Base-by-base conservation (phyloP, 441 rosid genomes). In the Pelargonium citronellum region DNA sequence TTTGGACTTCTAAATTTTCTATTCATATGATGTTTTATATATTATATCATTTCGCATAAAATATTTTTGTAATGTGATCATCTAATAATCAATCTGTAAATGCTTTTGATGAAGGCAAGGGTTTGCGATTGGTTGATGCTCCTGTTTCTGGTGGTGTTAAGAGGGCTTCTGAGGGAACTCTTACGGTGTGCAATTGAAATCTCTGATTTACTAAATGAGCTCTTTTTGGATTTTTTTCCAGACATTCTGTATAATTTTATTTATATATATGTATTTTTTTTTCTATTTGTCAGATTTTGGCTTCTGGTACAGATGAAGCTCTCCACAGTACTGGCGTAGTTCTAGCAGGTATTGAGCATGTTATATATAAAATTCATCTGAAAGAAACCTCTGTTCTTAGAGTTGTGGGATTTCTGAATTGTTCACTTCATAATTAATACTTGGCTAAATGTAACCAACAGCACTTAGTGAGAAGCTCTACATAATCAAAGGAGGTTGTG, bases 61-160 rank as follows among this genome's bases (percentile, higher is more conserved):
- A 22, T 7, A 7, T 39, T 39, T 39, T 63, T 47, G 24, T 39
- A 66, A 3, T 13, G 7, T 16, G 41, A 69, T 15, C 67, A 24
- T 24, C 15, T 63, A 3, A 8, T 67, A 30, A 68, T 72, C 71
- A 58, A 39, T 70, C 43, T 70, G 17, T 64, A 70, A 66, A 77
- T 85, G 64, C 79, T 67, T 61, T 75, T 89, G 95, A 71, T 83
- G 93, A 84, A 71, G 91, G 88, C 71, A 90, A 86, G 75, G 80
- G 83, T 81, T 80, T 91, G 83, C 92, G 87, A 83, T 79, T 95
- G 84, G 96, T 91, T 79, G 97, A 95, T 81, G 95, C 99, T 79
- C 99, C 99, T 75, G 99, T 95, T 80, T 95, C 97, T 71, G 99
- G 99, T 73, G 99, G 99, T 77, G 97, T 91, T 66, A 90, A 90